Base-by-base conservation (phyloP, 106 monocot species). In the Hemerocallis citrina region DNA sequence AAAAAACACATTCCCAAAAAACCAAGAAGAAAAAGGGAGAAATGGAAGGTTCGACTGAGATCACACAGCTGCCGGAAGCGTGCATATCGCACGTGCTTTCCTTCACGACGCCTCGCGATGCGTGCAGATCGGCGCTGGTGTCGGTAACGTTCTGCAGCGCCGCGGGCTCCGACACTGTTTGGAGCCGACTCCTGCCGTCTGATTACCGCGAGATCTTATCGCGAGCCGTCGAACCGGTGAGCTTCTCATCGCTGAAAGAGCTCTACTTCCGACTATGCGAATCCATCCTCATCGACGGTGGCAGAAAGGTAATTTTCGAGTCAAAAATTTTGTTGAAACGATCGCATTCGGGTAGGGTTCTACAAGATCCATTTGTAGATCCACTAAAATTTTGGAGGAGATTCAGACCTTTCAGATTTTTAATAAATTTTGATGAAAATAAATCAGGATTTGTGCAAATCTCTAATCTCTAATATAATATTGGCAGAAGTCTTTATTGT, bases 21-120 rank as follows among this genome's bases (percentile, higher is more conserved):
- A n/a, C n/a, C n/a, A n/a, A n/a, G n/a, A n/a, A n/a, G n/a, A n/a
- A n/a, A n/a, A n/a, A n/a, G n/a, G n/a, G n/a, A n/a, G n/a, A n/a
- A n/a, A n/a, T n/a, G n/a, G n/a, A n/a, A n/a, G n/a, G n/a, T n/a
- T n/a, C n/a, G n/a, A n/a, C n/a, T n/a, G 40, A n/a, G n/a, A n/a
- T n/a, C n/a, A n/a, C n/a, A n/a, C n/a, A n/a, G 9, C 24, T 78
- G 12, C 78, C 72, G 33, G 72, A 78, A 57, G 72, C 35, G 12
- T 78, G 72, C 57, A 20, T 73, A 3, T 52, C 72, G 13, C 49
- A 78, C 32, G 68, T 50, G 41, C 55, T 78, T 47, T 61, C 72
- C n/a, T 54, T 73, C 35, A 78, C 78, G 4, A 25, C 68, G 13
- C 78, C 72, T 0, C 40, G 17, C 1, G 72, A 67, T 12, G 48